Base-by-base conservation (phyloP, 2,329 filamentous ascomycete genomes). In the Lecanoromycetidae sp. region DNA sequence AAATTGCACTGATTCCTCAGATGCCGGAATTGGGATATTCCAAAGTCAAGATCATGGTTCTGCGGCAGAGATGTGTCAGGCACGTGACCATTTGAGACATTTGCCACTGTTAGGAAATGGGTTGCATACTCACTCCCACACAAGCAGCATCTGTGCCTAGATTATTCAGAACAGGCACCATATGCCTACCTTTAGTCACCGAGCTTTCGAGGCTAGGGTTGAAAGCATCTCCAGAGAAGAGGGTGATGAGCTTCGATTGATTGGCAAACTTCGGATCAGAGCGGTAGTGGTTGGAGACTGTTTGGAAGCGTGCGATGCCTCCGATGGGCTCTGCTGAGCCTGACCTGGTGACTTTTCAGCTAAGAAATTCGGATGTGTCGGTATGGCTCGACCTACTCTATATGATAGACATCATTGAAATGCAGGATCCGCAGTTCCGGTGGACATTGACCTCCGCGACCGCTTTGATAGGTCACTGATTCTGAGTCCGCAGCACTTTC, bases 41-140 rank as follows among this genome's bases (percentile, higher is more conserved):
- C 88, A 64, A 94, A 94, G 66, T 94, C 88, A 45, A 94, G 77
- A 60, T 94, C 88, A 62, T 94, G 87, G 61, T 94, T 94, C 75
- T 87, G n/a, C 7, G 13, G 7, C 25, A 4, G 33, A 20, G 25
- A n/a, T 1, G 5, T n/a, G 29, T 46, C 35, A 50, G 42, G 37
- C 4, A 17, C 9, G 25, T 17, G 17, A 10, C 13, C 22, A 13
- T 5, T 23, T 5, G 3, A n/a, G 15, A 13, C 27, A 32, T n/a
- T 13, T 26, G 22, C n/a, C 20, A 27, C 27, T 8, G 1, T 7
- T 29, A 32, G 17, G 34, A 44, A 48, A 41, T 6, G 30, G 34
- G 5, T 35, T 17, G 1, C 32, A 13, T 53, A 72, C 79, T 59
- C 70, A 87, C 82, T 50, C 87, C 87, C 41, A 93, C 72, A 61